Conservation (phyloP, 176 grass and related monocot species). For the Avena insularis region DNA sequence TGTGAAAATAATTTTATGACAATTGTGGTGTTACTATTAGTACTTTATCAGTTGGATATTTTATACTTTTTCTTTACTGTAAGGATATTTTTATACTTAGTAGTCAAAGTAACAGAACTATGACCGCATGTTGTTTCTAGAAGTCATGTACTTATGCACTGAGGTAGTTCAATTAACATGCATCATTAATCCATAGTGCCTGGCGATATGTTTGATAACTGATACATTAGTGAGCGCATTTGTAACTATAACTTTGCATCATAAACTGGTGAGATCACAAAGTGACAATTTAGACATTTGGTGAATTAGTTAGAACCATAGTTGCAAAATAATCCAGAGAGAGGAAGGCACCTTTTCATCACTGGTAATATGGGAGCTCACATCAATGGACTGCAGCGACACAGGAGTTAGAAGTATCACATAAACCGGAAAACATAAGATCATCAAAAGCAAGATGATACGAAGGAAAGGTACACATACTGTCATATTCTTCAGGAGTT, state of each 20-base stretch:
- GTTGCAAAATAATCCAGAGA: neutral
- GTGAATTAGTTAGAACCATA: neutral
- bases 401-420: constrained; percentile 12
- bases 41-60: too few species aligned
- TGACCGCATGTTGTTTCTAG: too few species aligned
- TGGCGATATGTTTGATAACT: neutral
- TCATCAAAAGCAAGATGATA: neutral
- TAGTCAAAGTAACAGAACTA: too few species aligned
- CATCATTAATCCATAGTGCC: neutral
- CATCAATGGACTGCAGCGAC: constrained; percentile 82
- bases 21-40: too few species aligned
- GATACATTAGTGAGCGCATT: neutral
- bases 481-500: constrained; percentile 85
- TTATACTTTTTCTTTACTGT: too few species aligned
- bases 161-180: neutral
- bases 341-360: constrained; percentile 43
- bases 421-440: neutral
- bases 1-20: too few species aligned
- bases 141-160: too few species aligned
- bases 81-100: too few species aligned
- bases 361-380: constrained; percentile 85
- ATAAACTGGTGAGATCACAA: neutral
- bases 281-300: neutral
- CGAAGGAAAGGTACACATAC: constrained; percentile 48
- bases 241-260: neutral